Evolutionary conservation across 352 stramenopile genomes (phyloP).

Genomic region (Pythium brachiatum): DNA sequence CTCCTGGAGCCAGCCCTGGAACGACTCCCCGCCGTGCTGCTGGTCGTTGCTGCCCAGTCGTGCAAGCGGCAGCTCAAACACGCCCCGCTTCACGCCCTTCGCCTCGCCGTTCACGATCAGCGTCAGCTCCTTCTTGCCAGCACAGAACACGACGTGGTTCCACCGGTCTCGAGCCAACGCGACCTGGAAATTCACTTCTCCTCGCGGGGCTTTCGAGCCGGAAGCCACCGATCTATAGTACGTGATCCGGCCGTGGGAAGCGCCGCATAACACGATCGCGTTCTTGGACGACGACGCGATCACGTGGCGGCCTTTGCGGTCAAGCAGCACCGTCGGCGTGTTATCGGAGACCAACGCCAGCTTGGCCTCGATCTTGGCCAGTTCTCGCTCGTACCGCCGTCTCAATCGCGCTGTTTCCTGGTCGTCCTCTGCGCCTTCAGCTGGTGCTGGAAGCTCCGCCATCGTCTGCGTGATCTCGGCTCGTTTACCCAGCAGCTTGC

Average conservation of each 20-base stretch:
- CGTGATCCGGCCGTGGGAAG: slow-evolving; percentile 31
- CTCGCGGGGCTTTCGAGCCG: slow-evolving; percentile 20
- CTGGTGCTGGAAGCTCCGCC: slow-evolving; percentile 7
- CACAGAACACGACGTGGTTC: slow-evolving; percentile 59
- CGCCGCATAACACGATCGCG: slow-evolving; percentile 46
- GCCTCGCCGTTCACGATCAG: slow-evolving; percentile 51
- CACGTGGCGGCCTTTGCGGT: slow-evolving; percentile 52
- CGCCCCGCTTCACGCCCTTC: slow-evolving; percentile 36
- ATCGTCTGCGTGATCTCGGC: slow-evolving; percentile 35
- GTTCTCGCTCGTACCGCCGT: slow-evolving; percentile 52
- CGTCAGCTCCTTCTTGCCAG: slow-evolving; percentile 42
- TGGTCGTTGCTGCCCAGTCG: slow-evolving; percentile 38
- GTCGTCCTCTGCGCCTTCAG: slow-evolving; percentile 21
- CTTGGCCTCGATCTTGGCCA: slow-evolving; percentile 58
- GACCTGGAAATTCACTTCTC: slow-evolving; percentile 49
- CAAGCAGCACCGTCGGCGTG: slow-evolving; percentile 46
- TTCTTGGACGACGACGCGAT: slow-evolving; percentile 55
- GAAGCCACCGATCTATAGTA: slow-evolving; percentile 32
- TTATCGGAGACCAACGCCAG: slow-evolving; percentile 47
- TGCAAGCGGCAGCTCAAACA: slow-evolving; percentile 57
- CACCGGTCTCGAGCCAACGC: slow-evolving; percentile 46
- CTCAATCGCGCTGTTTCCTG: slow-evolving; percentile 29
- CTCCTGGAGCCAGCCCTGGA: slow-evolving; percentile 64
- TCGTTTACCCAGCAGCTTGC: slow-evolving; percentile 60
- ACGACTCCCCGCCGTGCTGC: slow-evolving; percentile 34